These are phyloP conservation scores for Melocanna baccifera DNA, from an alignment of 176 grass and related monocot genomes.

Conservation along the genomic window DNA sequence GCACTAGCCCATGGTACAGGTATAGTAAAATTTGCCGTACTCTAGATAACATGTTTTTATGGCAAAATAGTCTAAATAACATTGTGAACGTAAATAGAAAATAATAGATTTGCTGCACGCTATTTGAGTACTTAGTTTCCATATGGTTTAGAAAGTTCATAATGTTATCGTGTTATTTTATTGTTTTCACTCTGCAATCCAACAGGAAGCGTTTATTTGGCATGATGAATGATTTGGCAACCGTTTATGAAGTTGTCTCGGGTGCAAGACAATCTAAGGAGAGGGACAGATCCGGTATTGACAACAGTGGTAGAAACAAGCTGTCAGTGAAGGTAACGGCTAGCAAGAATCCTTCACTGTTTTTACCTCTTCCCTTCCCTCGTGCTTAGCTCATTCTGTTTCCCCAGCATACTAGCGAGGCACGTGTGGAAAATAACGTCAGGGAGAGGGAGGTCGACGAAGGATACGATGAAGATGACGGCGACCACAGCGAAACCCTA, in stretches of 20 bases:
- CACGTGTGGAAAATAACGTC: slow-evolving; percentile 46
- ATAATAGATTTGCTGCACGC: not conserved
- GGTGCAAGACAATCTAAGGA: slow-evolving; percentile 62
- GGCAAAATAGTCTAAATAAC: not conserved
- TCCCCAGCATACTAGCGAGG: slow-evolving; percentile 67
- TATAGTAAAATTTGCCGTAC: not conserved
- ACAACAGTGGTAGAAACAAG: slow-evolving; percentile 78
- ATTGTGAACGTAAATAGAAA: not conserved
- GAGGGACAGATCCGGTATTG: slow-evolving; percentile 53
- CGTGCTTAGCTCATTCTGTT: not conserved
- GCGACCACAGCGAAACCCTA: slow-evolving; percentile 86
- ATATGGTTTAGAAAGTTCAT: not conserved
- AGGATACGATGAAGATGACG: slow-evolving; percentile 75
- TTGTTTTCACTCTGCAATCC: slow-evolving; percentile 4
- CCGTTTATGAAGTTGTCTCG: slow-evolving; percentile 77
- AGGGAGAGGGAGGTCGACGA: slow-evolving; percentile 58
- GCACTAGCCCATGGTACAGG: not conserved
- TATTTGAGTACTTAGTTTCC: not conserved
- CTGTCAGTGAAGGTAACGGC: slow-evolving; percentile 56
- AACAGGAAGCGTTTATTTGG: slow-evolving; percentile 89
- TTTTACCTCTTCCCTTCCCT: not conserved
- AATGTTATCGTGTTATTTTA: slow-evolving; percentile 6
- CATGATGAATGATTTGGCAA: slow-evolving; percentile 92
- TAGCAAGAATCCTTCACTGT: not conserved
- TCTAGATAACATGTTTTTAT: not conserved